phyloP scores from a whole-genome alignment of 345 rosid genomes.

The Rhizophora apiculata region DNA sequence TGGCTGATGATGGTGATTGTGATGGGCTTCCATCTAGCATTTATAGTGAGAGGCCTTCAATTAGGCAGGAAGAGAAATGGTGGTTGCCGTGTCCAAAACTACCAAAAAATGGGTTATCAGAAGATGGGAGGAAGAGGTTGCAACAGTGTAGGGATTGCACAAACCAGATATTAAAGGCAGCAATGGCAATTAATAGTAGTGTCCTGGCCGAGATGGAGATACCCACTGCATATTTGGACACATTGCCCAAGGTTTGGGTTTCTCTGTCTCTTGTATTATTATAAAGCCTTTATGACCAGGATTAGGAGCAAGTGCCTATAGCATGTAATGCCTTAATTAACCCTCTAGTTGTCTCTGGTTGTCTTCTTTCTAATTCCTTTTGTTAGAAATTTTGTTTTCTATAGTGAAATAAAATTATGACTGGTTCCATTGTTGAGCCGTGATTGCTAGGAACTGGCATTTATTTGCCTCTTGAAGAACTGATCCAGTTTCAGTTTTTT shows the following conservation, averaged over 20 bases:
- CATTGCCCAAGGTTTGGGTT: conserved; percentile 26
- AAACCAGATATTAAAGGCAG: conserved; percentile 31
- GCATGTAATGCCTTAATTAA: too few relatives aligned
- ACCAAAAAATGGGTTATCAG: conserved; percentile 21
- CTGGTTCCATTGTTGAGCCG: not conserved
- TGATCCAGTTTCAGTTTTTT: too few relatives aligned
- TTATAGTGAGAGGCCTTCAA: conserved; percentile 12
- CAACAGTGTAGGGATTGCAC: conserved; percentile 27
- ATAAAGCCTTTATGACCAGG: not conserved
- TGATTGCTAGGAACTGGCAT: too few relatives aligned
- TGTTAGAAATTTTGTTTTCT: not conserved
- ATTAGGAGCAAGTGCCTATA: not conserved
- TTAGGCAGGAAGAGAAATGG: conserved; percentile 26
- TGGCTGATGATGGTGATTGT: conserved; percentile 9
- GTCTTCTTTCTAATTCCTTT: not conserved
- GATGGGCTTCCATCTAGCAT: not conserved
- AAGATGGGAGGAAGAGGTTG: conserved; percentile 20
- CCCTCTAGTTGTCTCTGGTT: too few relatives aligned
- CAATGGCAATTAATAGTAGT: conserved; percentile 25
- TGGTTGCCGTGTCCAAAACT: conserved; percentile 33
- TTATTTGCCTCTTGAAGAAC: too few relatives aligned
- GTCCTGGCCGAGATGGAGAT: conserved; percentile 27
- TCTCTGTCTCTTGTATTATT: not conserved
- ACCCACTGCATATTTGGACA: conserved; percentile 22
- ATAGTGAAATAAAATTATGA: too few relatives aligned